phyloP scores from a whole-genome alignment of 331 rosid genomes.

The Saraca asoca region DNA sequence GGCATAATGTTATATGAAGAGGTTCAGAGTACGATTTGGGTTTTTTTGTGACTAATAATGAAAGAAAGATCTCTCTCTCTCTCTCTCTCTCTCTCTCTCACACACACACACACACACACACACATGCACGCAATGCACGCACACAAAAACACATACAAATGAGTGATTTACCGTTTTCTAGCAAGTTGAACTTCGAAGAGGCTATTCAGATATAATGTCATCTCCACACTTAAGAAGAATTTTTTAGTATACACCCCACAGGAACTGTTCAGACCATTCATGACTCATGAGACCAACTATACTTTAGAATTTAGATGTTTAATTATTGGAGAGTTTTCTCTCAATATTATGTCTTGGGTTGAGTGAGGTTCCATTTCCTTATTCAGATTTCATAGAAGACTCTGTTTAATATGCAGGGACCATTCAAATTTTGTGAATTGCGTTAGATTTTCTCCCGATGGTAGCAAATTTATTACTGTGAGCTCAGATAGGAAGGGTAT shows the following conservation, averaged over 20 bases:
- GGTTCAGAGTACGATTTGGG: too few relatives aligned
- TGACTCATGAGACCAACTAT: not conserved
- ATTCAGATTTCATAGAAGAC: conserved; percentile 42
- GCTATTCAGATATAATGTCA: too few relatives aligned
- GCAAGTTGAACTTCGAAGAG: conserved; percentile 6
- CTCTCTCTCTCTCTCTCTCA: not conserved
- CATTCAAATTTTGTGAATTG: conserved; percentile 91
- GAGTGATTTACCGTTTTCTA: not conserved
- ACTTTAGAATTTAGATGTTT: conserved; percentile 21
- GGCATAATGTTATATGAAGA: too few relatives aligned
- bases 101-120: not conserved
- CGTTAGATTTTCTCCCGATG: conserved; percentile 88
- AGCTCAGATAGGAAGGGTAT: conserved; percentile 91
- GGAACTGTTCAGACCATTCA: too few relatives aligned
- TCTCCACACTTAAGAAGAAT: too few relatives aligned
- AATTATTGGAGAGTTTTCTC: conserved; percentile 24
- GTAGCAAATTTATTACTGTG: conserved; percentile 84
- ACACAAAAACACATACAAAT: not conserved
- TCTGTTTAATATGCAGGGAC: conserved; percentile 70
- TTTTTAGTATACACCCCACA: too few relatives aligned
- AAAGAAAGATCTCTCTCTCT: too few relatives aligned
- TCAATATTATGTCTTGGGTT: conserved; percentile 29
- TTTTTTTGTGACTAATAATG: too few relatives aligned
- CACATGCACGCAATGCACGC: not conserved
- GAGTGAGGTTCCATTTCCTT: conserved; percentile 41